Base-by-base conservation (phyloP, 2,329 filamentous ascomycete species). In the Cytospora piceae region DNA sequence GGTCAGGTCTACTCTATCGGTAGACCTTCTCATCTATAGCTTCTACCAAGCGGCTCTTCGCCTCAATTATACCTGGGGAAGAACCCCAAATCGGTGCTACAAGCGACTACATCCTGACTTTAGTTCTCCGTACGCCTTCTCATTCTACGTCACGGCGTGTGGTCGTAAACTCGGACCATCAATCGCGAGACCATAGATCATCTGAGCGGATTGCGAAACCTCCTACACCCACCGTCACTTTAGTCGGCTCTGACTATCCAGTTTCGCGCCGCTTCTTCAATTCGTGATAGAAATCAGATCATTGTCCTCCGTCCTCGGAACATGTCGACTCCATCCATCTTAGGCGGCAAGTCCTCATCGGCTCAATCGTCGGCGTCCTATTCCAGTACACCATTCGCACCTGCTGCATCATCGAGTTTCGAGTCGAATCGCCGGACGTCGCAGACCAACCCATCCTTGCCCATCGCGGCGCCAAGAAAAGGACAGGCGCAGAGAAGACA, bases 401-500 rank as follows among this genome's bases (percentile, higher is more conserved):
- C 80, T 34, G 77, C 79, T n/a, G 71, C 80, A 42, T 76, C 79
- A 7, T 74, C 81, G 63, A 80, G 74, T 74, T 83, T 85, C 74
- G 85, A 86, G 64, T 79, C 80, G 22, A 78, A 76, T 67, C 83
- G 84, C 32, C 83, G 84, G 55, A 77, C 80, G 29, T 76, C 76
- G 52, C 77, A 78, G 67, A 74, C 74, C 57, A 76, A 70, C 58
- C 73, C 77, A 37, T 74, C 74, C 17, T 66, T 73, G 49, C 65
- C 77, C 29, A 74, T 73, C 56, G 72, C 81, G 8, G 76, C 85
- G 57, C 87, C 91, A 60, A 86, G 94, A 72, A 96, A 92, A 77
- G 87, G 84, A 61, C 94, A 98, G 79, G 82, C 81, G 54, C 82
- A 85, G 61, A 90, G 90, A 77, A 94, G 90, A 76, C 93, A 95